Evolutionary conservation across 2,329 filamentous ascomycete genomes (phyloP), one percentile per base, ranked within the genome.

Genomic region (Monosporascus sp.): DNA sequence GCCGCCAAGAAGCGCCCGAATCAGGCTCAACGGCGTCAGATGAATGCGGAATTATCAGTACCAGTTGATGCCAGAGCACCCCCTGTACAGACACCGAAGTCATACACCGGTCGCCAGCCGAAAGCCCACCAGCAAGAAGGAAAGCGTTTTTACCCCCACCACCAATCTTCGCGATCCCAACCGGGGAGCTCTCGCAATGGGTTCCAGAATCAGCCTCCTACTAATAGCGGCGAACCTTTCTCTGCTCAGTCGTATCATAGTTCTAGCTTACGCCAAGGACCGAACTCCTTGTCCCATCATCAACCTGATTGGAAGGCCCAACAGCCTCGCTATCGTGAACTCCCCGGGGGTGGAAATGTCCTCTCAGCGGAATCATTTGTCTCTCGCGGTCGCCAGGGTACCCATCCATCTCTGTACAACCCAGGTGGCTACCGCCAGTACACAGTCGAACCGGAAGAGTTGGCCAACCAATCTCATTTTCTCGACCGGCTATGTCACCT

Each of bases 1-100:
- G 50, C 52, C 63, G n/a, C 54, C 60, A 49, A 71, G 72, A 60
- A 83, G 77, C 79, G 82, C 22, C 77, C 73, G 3, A 86, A 86
- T 55, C 83, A 86, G 62, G 82, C 83, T 1, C 80, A 85, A 59
- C 74, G 83, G 48, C 77, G 83, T 22, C 81, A 85, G 60, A 82
- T 84, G 79, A 83, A 75, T 52, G 74, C 81, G 5, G 78, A 85
- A 57, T 61, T 84, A 18, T 76, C 79, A 0, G 78, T 85, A 46
- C 74, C 80, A 5, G 73, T 85, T 49, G 79, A 83, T 54, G 66
- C 74, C 14, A 73, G 74, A 51, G 49, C 52, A 22, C 49, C 57
- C 18, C 27, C 37, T 48, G 55, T 63, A 18, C 58, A 65, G 17
- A 53, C 67, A 44, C 62, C 62, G 24, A 64, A 66, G 27, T 57